A percentile compares a stretch with the other conserved stretches of the same genome.
phyloP scores from a whole-genome alignment of 2,329 filamentous ascomycete genomes.

The Aureobasidium namibiae region DNA sequence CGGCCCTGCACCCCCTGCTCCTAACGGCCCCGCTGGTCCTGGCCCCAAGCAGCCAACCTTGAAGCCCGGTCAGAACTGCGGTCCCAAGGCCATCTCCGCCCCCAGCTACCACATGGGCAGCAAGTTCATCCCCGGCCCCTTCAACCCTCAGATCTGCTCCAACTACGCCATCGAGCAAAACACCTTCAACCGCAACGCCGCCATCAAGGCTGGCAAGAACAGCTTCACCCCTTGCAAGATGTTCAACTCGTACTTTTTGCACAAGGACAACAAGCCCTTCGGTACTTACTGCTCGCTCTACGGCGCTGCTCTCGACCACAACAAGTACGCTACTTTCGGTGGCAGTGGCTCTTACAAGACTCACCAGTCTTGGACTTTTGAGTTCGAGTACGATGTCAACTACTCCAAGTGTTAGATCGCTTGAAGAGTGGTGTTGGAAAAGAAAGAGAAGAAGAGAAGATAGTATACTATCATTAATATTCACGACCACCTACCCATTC shows the following conservation, averaged over 20 bases:
- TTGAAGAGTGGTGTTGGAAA: neutral
- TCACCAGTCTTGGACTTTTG: conserved; percentile 10
- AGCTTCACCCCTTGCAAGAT: conserved; percentile 16
- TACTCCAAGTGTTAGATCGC: neutral
- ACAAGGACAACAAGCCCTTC: conserved; percentile 17
- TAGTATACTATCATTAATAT: neutral
- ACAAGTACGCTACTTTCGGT: conserved; percentile 13
- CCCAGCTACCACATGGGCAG: conserved; percentile 16
- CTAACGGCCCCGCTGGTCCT: too few species aligned
- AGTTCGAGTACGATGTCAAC: neutral
- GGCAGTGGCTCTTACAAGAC: conserved; percentile 11
- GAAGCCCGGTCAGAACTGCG: conserved; percentile 19
- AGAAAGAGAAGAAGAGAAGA: neutral
- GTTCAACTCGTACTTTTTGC: conserved; percentile 19
- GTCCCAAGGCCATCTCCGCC: conserved; percentile 15
- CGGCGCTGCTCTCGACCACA: conserved; percentile 13
- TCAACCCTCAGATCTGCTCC: conserved; percentile 19
- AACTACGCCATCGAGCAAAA: conserved; percentile 20
- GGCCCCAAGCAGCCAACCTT: conserved; percentile 3
- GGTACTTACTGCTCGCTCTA: conserved; percentile 21
- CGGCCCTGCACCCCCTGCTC: too few species aligned
- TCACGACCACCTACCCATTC: neutral
- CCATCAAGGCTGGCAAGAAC: conserved; percentile 8
- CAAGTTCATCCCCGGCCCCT: conserved; percentile 22
- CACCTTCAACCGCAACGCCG: conserved; percentile 15